These are phyloP conservation scores for Hebeloma cylindrosporum DNA, from an alignment of 768 basidiomycete genomes.

Conservation along the genomic window DNA sequence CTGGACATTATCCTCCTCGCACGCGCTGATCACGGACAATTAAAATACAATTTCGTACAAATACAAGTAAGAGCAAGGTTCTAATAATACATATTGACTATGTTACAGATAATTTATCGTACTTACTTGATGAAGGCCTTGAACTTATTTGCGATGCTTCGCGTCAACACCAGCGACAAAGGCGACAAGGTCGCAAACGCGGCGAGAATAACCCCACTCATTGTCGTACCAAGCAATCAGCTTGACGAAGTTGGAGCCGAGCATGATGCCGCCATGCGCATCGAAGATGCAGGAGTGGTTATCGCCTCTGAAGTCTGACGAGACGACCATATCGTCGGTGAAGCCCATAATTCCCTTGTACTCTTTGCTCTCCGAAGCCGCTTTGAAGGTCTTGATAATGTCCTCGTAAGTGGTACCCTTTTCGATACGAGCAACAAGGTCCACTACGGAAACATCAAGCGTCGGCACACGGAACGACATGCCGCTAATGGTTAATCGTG, in stretches of 20 bases:
- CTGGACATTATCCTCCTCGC: too few species aligned
- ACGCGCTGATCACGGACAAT: too few species aligned
- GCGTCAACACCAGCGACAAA: constrained; percentile 63
- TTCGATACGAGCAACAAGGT: constrained; percentile 90
- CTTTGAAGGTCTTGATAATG: constrained; percentile 85
- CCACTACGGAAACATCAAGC: constrained; percentile 94
- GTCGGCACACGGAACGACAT: constrained; percentile 98
- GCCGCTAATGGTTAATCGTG: constrained; percentile 49
- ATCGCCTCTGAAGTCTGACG: constrained; percentile 85
- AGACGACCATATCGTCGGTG: constrained; percentile 94
- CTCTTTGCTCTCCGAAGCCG: constrained; percentile 71
- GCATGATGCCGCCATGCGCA: constrained; percentile 79
- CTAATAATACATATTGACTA: too few species aligned
- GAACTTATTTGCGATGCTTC: constrained; percentile 12
- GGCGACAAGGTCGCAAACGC: constrained; percentile 83
- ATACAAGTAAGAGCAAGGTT: too few species aligned
- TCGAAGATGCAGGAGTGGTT: constrained; percentile 95
- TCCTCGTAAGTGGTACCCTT: constrained; percentile 85
- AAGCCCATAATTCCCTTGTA: constrained; percentile 80
- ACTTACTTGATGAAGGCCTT: too few species aligned
- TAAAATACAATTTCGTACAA: too few species aligned
- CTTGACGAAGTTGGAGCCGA: constrained; percentile 91
- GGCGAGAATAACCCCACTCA: constrained; percentile 87
- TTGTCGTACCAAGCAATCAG: constrained; percentile 95
- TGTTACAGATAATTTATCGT: too few species aligned